Evolutionary conservation across 805 yeast species (phyloP), one percentile per base, ranked within the genome.

Genomic region (Zygotorulaspora chibaensis): DNA sequence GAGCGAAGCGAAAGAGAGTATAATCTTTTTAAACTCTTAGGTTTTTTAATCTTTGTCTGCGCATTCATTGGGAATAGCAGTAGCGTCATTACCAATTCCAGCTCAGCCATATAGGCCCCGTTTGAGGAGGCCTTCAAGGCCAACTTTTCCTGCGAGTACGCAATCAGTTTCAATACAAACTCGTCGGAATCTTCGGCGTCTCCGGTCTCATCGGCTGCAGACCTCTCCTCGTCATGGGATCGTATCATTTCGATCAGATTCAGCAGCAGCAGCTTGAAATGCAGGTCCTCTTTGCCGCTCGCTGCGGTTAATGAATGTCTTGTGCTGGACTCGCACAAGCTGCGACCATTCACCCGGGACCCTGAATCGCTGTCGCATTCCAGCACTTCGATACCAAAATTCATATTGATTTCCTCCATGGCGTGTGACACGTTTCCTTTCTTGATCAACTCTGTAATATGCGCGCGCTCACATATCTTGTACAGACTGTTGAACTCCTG

Each of bases 11-110:
- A 72, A 35, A 82, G 64, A 50, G 84, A 80, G 60, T 84, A 72
- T 34, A 87, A 65, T 17, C 69, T 69, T 37, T 75, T 68, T 51
- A 87, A 66, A 50, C 77, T 78, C 25, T 66, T 66, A 0, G 88
- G 89, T 28, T 83, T 59, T 39, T 68, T 75, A 25, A 66, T 69
- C 35, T 46, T 49, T 10, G 43, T 28, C 48, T 68, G 66, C 25
- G 53, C 57, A 12, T 54, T 59, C 16, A 61, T 59, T 1, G 79
- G 74, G 50, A 74, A 75, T 31, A 80, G 79, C 30, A 89, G 67
- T 48, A 89, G 70, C 17, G 95, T 87, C 93, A 89, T 86, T 2
- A 95, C 81, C 36, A 82, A 70, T 60, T 90, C 96, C 50, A 89
- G 67, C 52, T 87, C 91, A 44, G 77, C 76, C 65, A 88, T 72